Evolutionary conservation across 495 filamentous ascomycete species (phyloP).

Genomic region (Thermothielavioides terrestris): DNA sequence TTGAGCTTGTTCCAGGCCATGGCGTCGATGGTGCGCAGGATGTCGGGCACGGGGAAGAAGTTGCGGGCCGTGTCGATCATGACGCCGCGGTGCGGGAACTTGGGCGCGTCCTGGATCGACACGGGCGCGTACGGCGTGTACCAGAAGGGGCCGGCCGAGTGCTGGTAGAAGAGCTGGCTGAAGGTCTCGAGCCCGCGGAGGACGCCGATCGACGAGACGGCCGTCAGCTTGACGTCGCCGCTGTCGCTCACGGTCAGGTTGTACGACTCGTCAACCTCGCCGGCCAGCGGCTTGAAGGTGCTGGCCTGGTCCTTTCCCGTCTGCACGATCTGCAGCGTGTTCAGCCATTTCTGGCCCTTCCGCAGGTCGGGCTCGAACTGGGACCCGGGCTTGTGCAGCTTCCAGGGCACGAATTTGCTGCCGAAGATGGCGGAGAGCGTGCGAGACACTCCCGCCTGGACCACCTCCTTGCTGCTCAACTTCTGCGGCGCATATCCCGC

Average conservation of each 20-base stretch:
- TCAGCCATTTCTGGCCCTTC: constrained; percentile 41
- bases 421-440: constrained; percentile 46
- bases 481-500: constrained; percentile 31
- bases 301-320: constrained; percentile 43
- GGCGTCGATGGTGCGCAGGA: constrained; percentile 63
- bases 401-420: constrained; percentile 65
- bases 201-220: constrained; percentile 55
- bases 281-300: constrained; percentile 49
- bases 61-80: constrained; percentile 64
- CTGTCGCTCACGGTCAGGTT: constrained; percentile 45
- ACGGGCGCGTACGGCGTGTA: constrained; percentile 64
- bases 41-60: constrained; percentile 53
- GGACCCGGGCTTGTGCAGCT: constrained; percentile 52
- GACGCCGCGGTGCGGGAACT: constrained; percentile 63
- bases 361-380: constrained; percentile 51
- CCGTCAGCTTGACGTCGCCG: constrained; percentile 51
- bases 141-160: constrained; percentile 44
- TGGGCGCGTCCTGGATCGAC: constrained; percentile 54
- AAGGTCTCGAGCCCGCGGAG: constrained; percentile 61
- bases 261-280: constrained; percentile 66
- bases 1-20: constrained; percentile 72
- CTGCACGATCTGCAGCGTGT: constrained; percentile 50
- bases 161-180: constrained; percentile 64
- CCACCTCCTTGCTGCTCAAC: constrained; percentile 39
- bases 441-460: constrained; percentile 41